Base-by-base conservation (phyloP, 192 early-diverging fungal genomes). In the Dimargaris cristalligena region DNA sequence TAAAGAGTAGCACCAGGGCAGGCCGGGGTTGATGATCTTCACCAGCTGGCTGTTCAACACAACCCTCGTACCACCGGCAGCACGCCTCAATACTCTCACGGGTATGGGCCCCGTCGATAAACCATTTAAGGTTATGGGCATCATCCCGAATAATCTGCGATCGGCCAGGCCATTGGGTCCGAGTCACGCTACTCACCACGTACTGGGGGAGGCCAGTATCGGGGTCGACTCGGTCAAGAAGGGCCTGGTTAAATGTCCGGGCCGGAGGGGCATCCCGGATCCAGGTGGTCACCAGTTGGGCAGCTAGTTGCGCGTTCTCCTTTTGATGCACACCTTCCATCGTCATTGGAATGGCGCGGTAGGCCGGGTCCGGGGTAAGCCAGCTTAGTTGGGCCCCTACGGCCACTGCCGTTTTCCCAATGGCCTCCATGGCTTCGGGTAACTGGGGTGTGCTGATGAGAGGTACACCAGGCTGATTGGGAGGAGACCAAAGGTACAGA, bases 91-190 rank as follows among this genome's bases (percentile, higher is more conserved):
- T 76, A 64, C 88, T 91, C 67, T 99, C 95, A 8, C 71, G 64
- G 0, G 95, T 99, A 64, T 99, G 95, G 0, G 95, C 95, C 33
- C 95, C 95, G 68, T 99, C 95, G 51, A 94, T 71, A 67, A 79
- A 85, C 85, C 88, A 96, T 1, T 55, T 76, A 1, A 85, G 64
- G 33, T 60, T 46, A 3, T 74, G 70, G 52, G 65, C 67, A 0
- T 69, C 44, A 16, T 75, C 64, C 3, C 71, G 62, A 38, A 87
- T 68, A n/a, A 70, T 73, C 63, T 99, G 91, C 16, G 84, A 81
- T 58, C 95, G 83, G 9, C 95, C 95, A 13, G 95, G 90, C 91
- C 92, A 99, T 2, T 61, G 62, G 0, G 88, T 85, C 34, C 30
- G 32, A 16, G 60, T 52, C 16, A 99, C 68, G 0, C 92, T 93